phyloP scores from a whole-genome alignment of 192 early-diverging fungal genomes.

The Rhizophagus sp. region DNA sequence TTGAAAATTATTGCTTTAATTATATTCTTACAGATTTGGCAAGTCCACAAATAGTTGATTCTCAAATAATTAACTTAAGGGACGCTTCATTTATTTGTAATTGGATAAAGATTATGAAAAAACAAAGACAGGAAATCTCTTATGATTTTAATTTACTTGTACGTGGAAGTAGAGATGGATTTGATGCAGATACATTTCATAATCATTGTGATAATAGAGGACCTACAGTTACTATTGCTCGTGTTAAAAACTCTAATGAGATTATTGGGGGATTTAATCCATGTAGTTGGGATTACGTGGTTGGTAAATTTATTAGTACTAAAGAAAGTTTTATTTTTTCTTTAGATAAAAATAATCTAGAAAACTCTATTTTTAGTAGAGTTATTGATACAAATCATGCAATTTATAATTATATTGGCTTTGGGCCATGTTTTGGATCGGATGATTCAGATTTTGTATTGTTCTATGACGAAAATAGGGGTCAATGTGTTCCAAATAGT shows the following conservation, averaged over 20 bases:
- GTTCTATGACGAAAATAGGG: neutral
- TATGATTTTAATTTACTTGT: neutral
- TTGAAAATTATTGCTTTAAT: neutral
- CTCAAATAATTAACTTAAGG: neutral
- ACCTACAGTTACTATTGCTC: constrained; percentile 29
- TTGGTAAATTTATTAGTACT: neutral
- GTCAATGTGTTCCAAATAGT: neutral
- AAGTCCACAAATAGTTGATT: neutral
- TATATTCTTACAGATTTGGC: neutral
- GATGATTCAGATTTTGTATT: neutral
- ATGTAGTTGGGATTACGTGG: constrained; percentile 6
- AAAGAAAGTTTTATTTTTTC: constrained; percentile 5
- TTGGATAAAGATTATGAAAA: neutral
- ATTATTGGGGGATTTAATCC: constrained; percentile 36
- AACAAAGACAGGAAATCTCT: neutral
- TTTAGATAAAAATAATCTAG: neutral
- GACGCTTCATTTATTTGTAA: neutral
- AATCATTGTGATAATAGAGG: neutral
- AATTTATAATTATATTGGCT: neutral
- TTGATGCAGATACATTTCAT: too few relatives aligned
- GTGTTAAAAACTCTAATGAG: constrained; percentile 19
- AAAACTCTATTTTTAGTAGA: neutral
- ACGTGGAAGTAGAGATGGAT: too few relatives aligned
- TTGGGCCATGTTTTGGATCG: neutral
- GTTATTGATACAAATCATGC: neutral